Conservation (phyloP, 306 rosid species). For the Corylus avellana region DNA sequence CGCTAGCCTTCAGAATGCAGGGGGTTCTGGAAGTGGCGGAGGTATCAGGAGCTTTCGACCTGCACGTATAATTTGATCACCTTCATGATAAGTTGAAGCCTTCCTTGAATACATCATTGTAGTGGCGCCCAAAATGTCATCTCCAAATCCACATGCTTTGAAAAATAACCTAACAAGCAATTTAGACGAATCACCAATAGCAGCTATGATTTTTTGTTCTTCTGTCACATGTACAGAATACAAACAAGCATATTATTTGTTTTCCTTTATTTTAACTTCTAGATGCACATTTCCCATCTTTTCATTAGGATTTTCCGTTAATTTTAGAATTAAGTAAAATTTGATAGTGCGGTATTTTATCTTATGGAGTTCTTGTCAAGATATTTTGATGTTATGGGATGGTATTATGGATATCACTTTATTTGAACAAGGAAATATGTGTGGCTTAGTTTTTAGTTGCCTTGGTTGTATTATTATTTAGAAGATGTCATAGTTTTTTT, state of each 20-base stretch:
- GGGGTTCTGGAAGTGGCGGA: slow-evolving; percentile 47
- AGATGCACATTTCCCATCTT: neutral
- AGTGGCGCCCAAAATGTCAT: slow-evolving; percentile 69
- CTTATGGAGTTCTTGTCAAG: no score
- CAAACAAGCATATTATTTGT: neutral
- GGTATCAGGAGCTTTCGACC: slow-evolving; percentile 52
- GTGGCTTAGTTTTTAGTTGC: no score
- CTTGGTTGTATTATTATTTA: no score
- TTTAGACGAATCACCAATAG: neutral
- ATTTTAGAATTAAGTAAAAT: no score
- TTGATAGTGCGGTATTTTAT: no score
- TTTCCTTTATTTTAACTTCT: neutral
- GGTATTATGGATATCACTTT: no score
- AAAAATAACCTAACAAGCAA: slow-evolving; percentile 63
- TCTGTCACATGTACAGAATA: neutral
- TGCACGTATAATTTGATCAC: slow-evolving; percentile 41
- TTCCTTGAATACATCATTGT: slow-evolving; percentile 70
- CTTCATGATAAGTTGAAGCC: slow-evolving; percentile 34
- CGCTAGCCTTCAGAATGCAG: slow-evolving; percentile 17
- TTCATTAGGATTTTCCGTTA: neutral
- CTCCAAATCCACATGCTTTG: slow-evolving; percentile 79
- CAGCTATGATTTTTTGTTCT: neutral
- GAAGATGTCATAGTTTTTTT: no score
- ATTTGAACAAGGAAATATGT: no score
- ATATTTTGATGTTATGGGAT: no score